Percentiles rank a stretch among this genome's conserved stretches.
These are phyloP conservation scores for Aspergillus sp. DNA, from an alignment of 2,329 filamentous ascomycete genomes.

Conservation along the genomic window DNA sequence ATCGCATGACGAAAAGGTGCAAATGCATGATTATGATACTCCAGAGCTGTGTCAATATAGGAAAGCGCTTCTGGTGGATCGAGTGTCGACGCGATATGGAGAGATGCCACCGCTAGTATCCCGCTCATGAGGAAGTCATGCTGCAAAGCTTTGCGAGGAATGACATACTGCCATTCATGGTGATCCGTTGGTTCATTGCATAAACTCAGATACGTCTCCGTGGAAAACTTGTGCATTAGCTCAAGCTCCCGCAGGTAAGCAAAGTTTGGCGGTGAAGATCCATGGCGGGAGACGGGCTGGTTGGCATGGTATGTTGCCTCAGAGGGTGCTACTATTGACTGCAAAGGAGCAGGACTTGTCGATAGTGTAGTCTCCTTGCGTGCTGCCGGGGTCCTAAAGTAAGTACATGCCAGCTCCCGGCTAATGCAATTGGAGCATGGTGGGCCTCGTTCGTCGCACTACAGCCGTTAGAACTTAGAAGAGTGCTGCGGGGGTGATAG, in stretches of 20 bases:
- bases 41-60: slow-evolving; percentile 39
- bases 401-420: slow-evolving; percentile 37
- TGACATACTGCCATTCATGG: slow-evolving; percentile 42
- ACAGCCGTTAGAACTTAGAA: slow-evolving; percentile 19
- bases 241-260: slow-evolving; percentile 46
- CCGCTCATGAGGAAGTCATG: slow-evolving; percentile 47
- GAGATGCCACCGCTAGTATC: slow-evolving; percentile 42
- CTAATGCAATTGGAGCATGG: slow-evolving; percentile 42
- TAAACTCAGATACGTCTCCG: slow-evolving; percentile 48
- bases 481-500: background rate
- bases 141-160: slow-evolving; percentile 43
- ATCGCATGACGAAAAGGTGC: slow-evolving; percentile 38
- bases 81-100: slow-evolving; percentile 41
- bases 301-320: background rate
- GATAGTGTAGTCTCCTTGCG: slow-evolving; percentile 14
- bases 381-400: slow-evolving; percentile 24
- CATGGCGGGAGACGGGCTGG: background rate
- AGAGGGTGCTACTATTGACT: background rate
- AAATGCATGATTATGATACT: slow-evolving; percentile 39
- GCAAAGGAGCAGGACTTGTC: slow-evolving; percentile 11
- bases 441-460: slow-evolving; percentile 45
- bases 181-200: slow-evolving; percentile 34
- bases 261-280: slow-evolving; percentile 10
- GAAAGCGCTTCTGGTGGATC: slow-evolving; percentile 32
- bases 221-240: slow-evolving; percentile 56